Evolutionary conservation across 768 basidiomycete genomes (phyloP).

Genomic region (Suillus subluteus): DNA sequence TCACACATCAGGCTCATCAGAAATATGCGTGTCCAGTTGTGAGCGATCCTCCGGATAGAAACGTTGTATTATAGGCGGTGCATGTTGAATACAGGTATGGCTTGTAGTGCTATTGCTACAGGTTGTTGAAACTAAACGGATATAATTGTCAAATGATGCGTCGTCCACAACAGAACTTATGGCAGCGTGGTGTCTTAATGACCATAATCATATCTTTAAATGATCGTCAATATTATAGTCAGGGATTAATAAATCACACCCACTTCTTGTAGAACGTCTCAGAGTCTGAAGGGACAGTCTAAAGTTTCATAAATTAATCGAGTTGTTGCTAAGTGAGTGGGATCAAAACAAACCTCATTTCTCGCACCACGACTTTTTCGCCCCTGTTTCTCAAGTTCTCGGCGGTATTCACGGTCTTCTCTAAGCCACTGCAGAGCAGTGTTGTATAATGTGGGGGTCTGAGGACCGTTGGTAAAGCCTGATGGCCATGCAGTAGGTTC

Average conservation of each 20-base stretch:
- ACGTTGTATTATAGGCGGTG: background rate
- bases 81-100: slow-evolving; percentile 15
- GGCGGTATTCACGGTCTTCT: slow-evolving; percentile 74
- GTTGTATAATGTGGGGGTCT: slow-evolving; percentile 52
- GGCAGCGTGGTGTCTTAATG: slow-evolving; percentile 22
- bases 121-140: slow-evolving; percentile 20
- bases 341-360: slow-evolving; percentile 47
- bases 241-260: slow-evolving; percentile 24
- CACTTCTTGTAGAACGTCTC: slow-evolving; percentile 88
- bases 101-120: slow-evolving; percentile 11
- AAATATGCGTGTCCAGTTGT: background rate
- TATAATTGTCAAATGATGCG: slow-evolving; percentile 5
- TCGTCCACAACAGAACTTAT: background rate
- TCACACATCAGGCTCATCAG: background rate
- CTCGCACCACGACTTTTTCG: slow-evolving; percentile 66
- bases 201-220: slow-evolving; percentile 53
- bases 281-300: slow-evolving; percentile 71
- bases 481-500: slow-evolving; percentile 74
- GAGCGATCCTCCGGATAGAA: background rate
- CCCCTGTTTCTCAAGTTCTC: slow-evolving; percentile 58
- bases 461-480: slow-evolving; percentile 30
- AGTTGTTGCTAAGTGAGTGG: background rate
- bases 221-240: slow-evolving; percentile 13
- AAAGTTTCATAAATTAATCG: slow-evolving; percentile 15
- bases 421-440: slow-evolving; percentile 87